Evolutionary conservation across 73 alveolate species (phyloP).

Genomic region (Paramecium tetraurelia): DNA sequence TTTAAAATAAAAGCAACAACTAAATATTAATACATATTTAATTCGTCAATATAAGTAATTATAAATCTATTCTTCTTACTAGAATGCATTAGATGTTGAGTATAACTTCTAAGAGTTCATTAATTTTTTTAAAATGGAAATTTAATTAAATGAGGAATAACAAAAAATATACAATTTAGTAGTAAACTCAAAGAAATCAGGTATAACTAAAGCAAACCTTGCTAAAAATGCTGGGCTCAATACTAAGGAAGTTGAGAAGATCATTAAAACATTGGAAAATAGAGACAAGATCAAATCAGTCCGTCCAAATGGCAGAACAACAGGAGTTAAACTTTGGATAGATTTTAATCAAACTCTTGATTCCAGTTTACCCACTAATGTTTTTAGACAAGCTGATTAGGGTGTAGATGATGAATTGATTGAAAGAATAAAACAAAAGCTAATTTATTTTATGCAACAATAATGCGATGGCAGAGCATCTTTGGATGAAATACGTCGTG

Average conservation of each 20-base stretch:
- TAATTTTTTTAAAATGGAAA: neutral
- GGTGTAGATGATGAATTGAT: neutral
- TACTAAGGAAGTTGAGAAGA: neutral
- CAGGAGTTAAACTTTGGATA: constrained; percentile 8
- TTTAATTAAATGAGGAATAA: neutral
- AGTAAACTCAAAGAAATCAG: neutral
- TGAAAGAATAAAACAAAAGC: neutral
- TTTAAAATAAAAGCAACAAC: neutral
- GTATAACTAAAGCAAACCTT: neutral
- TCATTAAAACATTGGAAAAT: neutral
- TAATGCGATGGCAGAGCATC: neutral
- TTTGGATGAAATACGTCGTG: neutral
- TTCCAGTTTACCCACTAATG: neutral
- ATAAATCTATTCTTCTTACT: neutral
- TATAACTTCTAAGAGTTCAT: neutral
- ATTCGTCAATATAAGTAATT: neutral
- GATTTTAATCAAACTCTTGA: neutral
- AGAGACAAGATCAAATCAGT: neutral
- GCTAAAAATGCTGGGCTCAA: neutral
- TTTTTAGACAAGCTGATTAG: neutral
- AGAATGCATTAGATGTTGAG: neutral
- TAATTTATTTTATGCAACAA: neutral
- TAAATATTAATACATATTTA: neutral
- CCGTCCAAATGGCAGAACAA: neutral
- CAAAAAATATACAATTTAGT: neutral